Evolutionary conservation across 495 filamentous ascomycete genomes (phyloP).

Genomic region (Penicillium ochrochloron): DNA sequence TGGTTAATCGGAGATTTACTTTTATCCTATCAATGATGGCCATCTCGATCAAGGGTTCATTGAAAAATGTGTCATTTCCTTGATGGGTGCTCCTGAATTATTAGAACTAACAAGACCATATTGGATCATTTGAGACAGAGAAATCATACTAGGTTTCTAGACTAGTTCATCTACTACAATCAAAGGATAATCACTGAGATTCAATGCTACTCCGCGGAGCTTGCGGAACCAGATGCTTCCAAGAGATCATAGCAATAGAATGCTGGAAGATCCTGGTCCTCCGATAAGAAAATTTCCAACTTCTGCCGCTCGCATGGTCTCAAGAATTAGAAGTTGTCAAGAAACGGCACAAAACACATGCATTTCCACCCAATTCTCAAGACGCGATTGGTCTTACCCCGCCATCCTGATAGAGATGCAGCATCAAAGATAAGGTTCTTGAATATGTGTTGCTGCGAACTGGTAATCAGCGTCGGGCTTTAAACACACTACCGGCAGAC

Average conservation of each 20-base stretch:
- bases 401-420: neutral
- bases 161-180: neutral
- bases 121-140: neutral
- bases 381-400: neutral
- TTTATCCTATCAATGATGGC: neutral
- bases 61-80: neutral
- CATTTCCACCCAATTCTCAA: neutral
- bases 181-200: neutral
- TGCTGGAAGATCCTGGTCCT: neutral
- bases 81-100: neutral
- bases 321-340: neutral
- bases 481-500: neutral
- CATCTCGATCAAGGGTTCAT: neutral
- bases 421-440: neutral
- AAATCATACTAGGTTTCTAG: neutral
- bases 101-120: neutral
- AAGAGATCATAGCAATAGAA: neutral
- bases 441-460: neutral
- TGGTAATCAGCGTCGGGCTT: neutral
- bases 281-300: neutral
- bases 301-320: neutral
- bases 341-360: neutral
- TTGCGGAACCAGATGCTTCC: neutral
- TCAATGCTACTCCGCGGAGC: neutral
- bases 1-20: conserved; percentile 4